These are phyloP conservation scores for Porphyrellus cyaneotinctus DNA, from an alignment of 768 basidiomycete genomes.

Conservation along the genomic window DNA sequence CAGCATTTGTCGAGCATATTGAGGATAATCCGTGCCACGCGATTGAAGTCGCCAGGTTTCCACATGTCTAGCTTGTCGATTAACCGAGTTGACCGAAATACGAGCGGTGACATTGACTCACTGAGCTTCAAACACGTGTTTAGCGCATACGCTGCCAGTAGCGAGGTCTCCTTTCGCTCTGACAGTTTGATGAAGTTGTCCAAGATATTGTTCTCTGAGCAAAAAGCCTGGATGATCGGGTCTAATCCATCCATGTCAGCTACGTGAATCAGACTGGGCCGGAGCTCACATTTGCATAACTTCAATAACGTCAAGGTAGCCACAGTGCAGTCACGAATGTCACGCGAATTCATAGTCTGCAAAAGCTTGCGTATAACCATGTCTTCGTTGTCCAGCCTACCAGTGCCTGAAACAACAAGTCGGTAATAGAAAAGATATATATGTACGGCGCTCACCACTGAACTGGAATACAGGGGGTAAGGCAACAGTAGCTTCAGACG, in stretches of 20 bases:
- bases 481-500: neutral
- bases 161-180: neutral
- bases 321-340: neutral
- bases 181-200: neutral
- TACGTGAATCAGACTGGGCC: neutral
- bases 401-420: neutral
- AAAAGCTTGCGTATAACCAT: neutral
- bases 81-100: neutral
- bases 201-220: neutral
- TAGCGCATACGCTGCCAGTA: conserved; percentile 11
- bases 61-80: neutral
- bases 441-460: neutral
- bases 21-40: neutral
- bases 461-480: neutral
- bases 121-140: neutral
- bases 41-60: neutral
- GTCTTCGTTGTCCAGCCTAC: neutral
- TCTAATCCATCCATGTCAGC: neutral
- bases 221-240: neutral
- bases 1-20: conserved; percentile 11
- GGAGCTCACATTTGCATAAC: conserved; percentile 4
- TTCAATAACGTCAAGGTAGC: conserved; percentile 12
- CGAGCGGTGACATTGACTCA: neutral
- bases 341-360: neutral
- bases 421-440: neutral